These are phyloP conservation scores for Nepenthes mirabilis DNA, from an alignment of 148 eudicot species.

Conservation along the genomic window DNA sequence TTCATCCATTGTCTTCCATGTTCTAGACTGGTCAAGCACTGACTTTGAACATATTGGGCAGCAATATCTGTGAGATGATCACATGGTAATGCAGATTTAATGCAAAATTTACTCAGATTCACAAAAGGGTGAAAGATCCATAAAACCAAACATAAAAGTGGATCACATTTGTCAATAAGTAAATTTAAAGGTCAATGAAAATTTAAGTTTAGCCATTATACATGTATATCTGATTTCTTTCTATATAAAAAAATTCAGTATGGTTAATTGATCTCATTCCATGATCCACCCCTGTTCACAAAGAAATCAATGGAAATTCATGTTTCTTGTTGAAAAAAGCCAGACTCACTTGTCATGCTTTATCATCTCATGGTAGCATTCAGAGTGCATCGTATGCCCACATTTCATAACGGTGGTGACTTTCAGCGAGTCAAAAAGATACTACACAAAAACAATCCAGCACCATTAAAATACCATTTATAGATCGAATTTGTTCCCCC, in stretches of 20 bases:
- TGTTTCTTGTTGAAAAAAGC: not conserved
- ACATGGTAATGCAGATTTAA: not conserved
- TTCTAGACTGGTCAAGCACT: slow-evolving; percentile 66
- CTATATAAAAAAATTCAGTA: too few relatives aligned
- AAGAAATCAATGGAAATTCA: not conserved
- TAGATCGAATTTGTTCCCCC: not conserved
- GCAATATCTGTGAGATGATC: slow-evolving; percentile 38
- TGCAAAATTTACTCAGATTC: not conserved
- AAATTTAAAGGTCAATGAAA: too few relatives aligned
- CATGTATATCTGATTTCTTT: too few relatives aligned
- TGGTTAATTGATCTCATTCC: too few relatives aligned
- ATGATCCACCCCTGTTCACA: not conserved
- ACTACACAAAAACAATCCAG: slow-evolving; percentile 27
- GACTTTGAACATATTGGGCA: slow-evolving; percentile 94
- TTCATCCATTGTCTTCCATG: slow-evolving; percentile 80
- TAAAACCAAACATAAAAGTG: not conserved
- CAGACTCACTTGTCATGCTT: slow-evolving; percentile 74
- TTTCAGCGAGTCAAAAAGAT: slow-evolving; percentile 88
- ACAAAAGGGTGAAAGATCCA: too few relatives aligned
- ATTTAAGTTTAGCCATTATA: too few relatives aligned
- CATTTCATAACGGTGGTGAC: slow-evolving; percentile 80
- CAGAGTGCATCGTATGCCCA: slow-evolving; percentile 94
- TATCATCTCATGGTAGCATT: slow-evolving; percentile 82
- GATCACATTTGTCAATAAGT: not conserved
- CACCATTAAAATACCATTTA: not conserved